phyloP scores from a whole-genome alignment of 208 protist genomes.

The Porcisia hertigi region DNA sequence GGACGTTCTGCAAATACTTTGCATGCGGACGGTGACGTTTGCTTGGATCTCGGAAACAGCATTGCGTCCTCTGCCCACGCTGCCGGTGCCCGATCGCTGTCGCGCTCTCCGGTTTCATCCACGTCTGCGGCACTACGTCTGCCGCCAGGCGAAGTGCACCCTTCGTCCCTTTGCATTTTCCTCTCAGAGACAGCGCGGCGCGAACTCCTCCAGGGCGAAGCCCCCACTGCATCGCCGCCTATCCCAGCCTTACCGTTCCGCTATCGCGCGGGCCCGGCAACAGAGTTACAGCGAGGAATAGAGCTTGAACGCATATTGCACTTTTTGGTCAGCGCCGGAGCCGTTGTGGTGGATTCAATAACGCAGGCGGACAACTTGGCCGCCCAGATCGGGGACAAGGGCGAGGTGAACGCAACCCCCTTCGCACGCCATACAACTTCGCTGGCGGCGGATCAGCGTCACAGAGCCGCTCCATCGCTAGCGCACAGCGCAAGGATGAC shows the following conservation, averaged over 20 bases:
- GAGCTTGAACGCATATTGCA: slow-evolving; percentile 32
- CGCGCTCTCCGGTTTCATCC: background rate
- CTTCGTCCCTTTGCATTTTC: slow-evolving; percentile 19
- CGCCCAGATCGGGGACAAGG: slow-evolving; percentile 16
- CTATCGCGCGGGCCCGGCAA: slow-evolving; percentile 5
- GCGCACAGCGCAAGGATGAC: background rate
- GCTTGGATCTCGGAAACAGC: background rate
- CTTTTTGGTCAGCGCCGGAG: slow-evolving; percentile 22
- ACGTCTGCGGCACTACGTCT: background rate
- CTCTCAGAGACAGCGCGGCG: slow-evolving; percentile 15
- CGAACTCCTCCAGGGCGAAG: slow-evolving; percentile 17
- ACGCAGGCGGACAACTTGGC: slow-evolving; percentile 25
- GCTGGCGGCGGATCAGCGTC: background rate
- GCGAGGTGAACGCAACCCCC: background rate
- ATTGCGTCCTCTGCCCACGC: background rate
- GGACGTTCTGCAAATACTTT: background rate
- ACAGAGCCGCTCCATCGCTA: background rate
- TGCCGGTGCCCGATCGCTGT: background rate
- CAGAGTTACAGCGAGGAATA: slow-evolving; percentile 26
- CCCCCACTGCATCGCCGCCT: background rate
- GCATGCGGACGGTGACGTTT: background rate
- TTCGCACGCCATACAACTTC: background rate
- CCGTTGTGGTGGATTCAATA: slow-evolving; percentile 18
- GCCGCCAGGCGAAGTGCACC: slow-evolving; percentile 12
- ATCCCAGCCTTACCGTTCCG: background rate